These are phyloP conservation scores for Nymphaea colorata DNA, from an alignment of 164 flowering plant genomes.

Conservation along the genomic window DNA sequence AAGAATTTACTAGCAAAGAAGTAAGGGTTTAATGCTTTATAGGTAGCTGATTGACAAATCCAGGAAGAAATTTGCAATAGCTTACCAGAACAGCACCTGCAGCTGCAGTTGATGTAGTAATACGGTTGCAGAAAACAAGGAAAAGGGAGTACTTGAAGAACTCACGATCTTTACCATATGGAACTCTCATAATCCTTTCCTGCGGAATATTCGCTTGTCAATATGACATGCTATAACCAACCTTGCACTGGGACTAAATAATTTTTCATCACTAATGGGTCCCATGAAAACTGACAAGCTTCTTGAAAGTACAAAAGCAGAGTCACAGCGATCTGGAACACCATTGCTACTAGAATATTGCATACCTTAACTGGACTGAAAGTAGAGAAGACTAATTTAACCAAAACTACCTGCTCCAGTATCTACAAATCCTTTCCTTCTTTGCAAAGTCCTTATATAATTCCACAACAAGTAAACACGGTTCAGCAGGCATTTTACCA, in stretches of 20 bases:
- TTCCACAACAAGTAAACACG: too few species aligned
- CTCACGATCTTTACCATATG: slow-evolving; percentile 71
- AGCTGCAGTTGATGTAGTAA: slow-evolving; percentile 80
- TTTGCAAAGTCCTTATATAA: too few species aligned
- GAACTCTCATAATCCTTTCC: slow-evolving; percentile 98
- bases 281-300: neutral
- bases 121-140: slow-evolving; percentile 95
- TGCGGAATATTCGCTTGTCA: slow-evolving; percentile 16
- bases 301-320: neutral
- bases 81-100: slow-evolving; percentile 66
- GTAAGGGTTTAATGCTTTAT: neutral
- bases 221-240: neutral
- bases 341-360: too few species aligned
- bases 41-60: neutral
- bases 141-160: slow-evolving; percentile 72
- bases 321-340: too few species aligned
- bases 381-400: too few species aligned
- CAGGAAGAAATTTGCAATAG: slow-evolving; percentile 2
- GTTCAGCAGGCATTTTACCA: neutral
- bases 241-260: neutral
- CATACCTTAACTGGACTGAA: too few species aligned
- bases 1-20: neutral
- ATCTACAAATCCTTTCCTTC: too few species aligned
- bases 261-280: neutral
- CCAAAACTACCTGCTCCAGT: too few species aligned